Evolutionary conservation across 2,329 filamentous ascomycete species (phyloP), one percentile per base, ranked within the genome.

Genomic region (Madurella mycetomatis): DNA sequence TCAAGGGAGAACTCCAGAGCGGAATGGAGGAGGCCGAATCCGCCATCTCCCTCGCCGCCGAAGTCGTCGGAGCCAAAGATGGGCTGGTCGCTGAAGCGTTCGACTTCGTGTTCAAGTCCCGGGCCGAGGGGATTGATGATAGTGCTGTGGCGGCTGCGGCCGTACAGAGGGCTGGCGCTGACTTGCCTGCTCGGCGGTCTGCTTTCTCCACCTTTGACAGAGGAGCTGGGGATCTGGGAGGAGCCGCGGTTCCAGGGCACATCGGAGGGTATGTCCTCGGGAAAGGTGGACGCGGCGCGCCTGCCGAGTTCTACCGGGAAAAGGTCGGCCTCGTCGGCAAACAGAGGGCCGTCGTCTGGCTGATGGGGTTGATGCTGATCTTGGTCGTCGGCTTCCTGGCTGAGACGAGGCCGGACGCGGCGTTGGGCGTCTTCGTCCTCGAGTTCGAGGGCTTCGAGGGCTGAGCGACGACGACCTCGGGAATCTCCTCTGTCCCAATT

Each of bases 251-350:
- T 80, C 80, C 80, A 82, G 4, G 79, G 79, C 64, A 77, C 70
- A 53, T 78, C 67, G 15, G 74, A 76, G 2, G 76, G 80, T 50
- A 85, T 81, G 55, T 95, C 87, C 4, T 37, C 87, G 4, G 83
- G 81, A 50, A 94, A 78, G 8, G 82, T 80, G 0, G 81, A 78
- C 0, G 76, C 80, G 1, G 81, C 86, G 41, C 88, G 82, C 70
- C 89, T 83, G 17, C 85, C 88, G 19, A 89, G 69, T 67, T 95
- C 90, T 7, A 73, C 61, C 1, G 70, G 64, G 9, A 68, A 45
- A 3, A 64, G 59, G 0, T 67, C 68, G 37, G 67, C 67, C 8
- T 67, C 66, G 4, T 58, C 18, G 13, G 56, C 57, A 25, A 47
- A 31, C 16, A 47, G 18, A 39, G 12, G 43, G 16, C 47, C 47